These are phyloP conservation scores for Pestalotiopsis sp. DNA, from an alignment of 2,329 filamentous ascomycete species.

Conservation along the genomic window DNA sequence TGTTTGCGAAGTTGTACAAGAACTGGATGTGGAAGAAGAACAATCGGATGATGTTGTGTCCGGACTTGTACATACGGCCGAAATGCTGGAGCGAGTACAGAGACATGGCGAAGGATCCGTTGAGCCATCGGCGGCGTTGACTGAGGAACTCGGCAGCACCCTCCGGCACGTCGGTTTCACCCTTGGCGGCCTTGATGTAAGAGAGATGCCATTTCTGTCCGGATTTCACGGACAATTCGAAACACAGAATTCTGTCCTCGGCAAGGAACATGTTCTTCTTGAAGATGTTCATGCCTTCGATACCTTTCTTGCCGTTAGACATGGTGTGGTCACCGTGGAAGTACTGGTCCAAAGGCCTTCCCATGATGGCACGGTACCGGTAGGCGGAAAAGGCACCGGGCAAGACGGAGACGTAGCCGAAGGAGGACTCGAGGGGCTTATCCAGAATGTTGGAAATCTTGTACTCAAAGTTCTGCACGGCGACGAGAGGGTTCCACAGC, in stretches of 20 bases:
- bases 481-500: slow-evolving; percentile 90
- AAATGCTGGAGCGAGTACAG: slow-evolving; percentile 99
- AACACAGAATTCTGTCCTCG: slow-evolving; percentile 99
- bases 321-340: slow-evolving; percentile 99
- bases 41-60: slow-evolving; percentile 97
- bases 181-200: slow-evolving; percentile 98
- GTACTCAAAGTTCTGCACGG: slow-evolving; percentile 98
- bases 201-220: slow-evolving; percentile 98
- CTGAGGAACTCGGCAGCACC: slow-evolving; percentile 96
- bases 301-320: slow-evolving; percentile 97
- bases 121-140: slow-evolving; percentile 97
- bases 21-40: slow-evolving; percentile 98
- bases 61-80: slow-evolving; percentile 96
- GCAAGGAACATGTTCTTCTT: slow-evolving; percentile 99
- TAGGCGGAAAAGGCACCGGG: slow-evolving; percentile 99
- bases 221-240: slow-evolving; percentile 97
- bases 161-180: slow-evolving; percentile 97
- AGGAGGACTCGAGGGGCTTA: slow-evolving; percentile 94
- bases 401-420: slow-evolving; percentile 96
- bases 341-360: slow-evolving; percentile 93
- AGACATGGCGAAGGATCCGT: slow-evolving; percentile 96
- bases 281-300: slow-evolving; percentile 99
- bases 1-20: slow-evolving; percentile 88
- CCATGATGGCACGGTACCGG: slow-evolving; percentile 97
- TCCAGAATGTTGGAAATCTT: slow-evolving; percentile 99